These are phyloP conservation scores for Verticillium albo-atrum DNA, from an alignment of 2,329 filamentous ascomycete genomes.

Conservation along the genomic window DNA sequence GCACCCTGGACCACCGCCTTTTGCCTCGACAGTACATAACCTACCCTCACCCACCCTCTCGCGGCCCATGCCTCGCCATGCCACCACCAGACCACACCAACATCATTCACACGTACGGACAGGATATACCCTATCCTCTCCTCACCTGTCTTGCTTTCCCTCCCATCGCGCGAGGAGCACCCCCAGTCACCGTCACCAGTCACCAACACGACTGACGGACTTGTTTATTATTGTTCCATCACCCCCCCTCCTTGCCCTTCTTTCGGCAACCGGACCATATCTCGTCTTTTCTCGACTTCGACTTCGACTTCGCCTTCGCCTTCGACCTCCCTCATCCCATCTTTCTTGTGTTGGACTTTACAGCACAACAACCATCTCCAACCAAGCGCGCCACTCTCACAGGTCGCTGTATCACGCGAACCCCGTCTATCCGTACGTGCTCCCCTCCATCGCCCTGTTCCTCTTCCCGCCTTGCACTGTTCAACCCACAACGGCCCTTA, in stretches of 20 bases:
- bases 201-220: neutral
- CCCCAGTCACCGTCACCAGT: neutral
- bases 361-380: neutral
- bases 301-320: no score
- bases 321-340: neutral
- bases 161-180: neutral
- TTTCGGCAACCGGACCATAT: neutral
- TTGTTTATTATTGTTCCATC: constrained; percentile 15
- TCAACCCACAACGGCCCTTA: neutral
- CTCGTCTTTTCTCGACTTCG: neutral
- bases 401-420: neutral
- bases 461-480: neutral
- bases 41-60: constrained; percentile 10
- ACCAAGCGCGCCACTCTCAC: neutral
- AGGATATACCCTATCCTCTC: constrained; percentile 1
- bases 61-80: constrained; percentile 1
- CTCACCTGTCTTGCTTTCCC: constrained; percentile 9
- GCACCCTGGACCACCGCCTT: neutral
- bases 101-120: neutral
- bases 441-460: neutral
- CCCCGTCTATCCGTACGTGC: neutral
- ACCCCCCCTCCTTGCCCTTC: neutral
- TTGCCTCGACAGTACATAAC: constrained; percentile 8
- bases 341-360: neutral
- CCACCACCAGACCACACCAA: constrained; percentile 2